Percentiles rank a stretch among this genome's conserved stretches.
Conservation (phyloP, 495 filamentous ascomycete genomes). For the Haplographium delicatum region DNA sequence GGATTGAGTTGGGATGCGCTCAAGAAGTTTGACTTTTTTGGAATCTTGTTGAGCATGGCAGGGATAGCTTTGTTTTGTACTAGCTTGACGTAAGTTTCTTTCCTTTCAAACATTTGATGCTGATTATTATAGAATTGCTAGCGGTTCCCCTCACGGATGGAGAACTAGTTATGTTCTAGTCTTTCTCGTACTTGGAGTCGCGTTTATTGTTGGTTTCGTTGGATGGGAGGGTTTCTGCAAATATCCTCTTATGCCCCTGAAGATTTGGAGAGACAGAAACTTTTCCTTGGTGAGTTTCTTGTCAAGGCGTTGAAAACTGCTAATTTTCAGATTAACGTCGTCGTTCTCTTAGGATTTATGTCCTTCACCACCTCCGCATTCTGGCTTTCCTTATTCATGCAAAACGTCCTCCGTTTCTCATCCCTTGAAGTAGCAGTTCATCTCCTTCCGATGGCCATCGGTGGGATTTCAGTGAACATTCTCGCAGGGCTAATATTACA, state of each 20-base stretch:
- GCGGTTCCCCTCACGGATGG: slow-evolving; percentile 52
- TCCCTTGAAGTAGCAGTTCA: slow-evolving; percentile 48
- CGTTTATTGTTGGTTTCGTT: slow-evolving; percentile 50
- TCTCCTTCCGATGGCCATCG: slow-evolving; percentile 51
- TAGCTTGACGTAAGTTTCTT: slow-evolving; percentile 50
- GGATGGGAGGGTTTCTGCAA: slow-evolving; percentile 52
- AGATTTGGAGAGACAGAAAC: slow-evolving; percentile 47
- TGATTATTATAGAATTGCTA: slow-evolving; percentile 27
- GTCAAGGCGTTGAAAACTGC: slow-evolving; percentile 5
- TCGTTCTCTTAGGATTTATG: slow-evolving; percentile 48
- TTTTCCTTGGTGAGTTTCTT: slow-evolving; percentile 43
- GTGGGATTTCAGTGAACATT: slow-evolving; percentile 44
- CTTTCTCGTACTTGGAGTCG: slow-evolving; percentile 53
- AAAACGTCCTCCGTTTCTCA: slow-evolving; percentile 42
- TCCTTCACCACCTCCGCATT: slow-evolving; percentile 44
- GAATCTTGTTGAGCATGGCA: slow-evolving; percentile 54
- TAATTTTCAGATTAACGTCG: slow-evolving; percentile 40
- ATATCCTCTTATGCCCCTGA: slow-evolving; percentile 49
- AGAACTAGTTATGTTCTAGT: slow-evolving; percentile 53
- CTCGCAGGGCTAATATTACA: slow-evolving; percentile 45
- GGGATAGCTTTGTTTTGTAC: slow-evolving; percentile 63
- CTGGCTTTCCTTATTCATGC: slow-evolving; percentile 53
- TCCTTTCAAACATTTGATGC: neutral
- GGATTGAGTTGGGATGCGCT: slow-evolving; percentile 43
- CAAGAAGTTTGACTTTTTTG: slow-evolving; percentile 56